These are phyloP conservation scores for Lasiosphaeriaceae sp. DNA, from an alignment of 495 filamentous ascomycete species.

Conservation along the genomic window DNA sequence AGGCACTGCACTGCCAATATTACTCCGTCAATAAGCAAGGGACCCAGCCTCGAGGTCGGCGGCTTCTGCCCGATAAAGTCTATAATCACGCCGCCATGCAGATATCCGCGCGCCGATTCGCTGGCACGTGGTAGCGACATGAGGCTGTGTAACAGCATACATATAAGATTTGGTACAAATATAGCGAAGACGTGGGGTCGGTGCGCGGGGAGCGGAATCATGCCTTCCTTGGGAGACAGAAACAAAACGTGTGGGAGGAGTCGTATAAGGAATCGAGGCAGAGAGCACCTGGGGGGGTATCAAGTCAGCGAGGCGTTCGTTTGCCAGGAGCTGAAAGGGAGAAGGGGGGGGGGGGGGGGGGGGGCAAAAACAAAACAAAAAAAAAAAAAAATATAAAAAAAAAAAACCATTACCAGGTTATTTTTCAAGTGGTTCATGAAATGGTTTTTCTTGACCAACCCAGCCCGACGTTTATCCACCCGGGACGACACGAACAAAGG, in stretches of 20 bases:
- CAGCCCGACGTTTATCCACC: too few species aligned
- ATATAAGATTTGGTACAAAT: conserved; percentile 65
- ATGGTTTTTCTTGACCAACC: too few species aligned
- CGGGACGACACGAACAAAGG: too few species aligned
- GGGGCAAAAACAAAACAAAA: too few species aligned
- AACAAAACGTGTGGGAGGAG: conserved; percentile 68
- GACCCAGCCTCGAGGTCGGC: conserved; percentile 61
- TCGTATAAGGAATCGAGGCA: conserved; percentile 67
- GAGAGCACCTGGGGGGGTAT: conserved; percentile 66
- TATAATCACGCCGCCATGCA: conserved; percentile 80
- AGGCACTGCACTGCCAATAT: conserved; percentile 66
- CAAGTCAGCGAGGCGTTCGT: neutral
- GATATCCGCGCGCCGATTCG: conserved; percentile 73
- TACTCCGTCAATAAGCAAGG: conserved; percentile 61
- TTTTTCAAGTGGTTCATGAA: too few species aligned
- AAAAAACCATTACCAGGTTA: too few species aligned
- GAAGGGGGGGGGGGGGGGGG: neutral
- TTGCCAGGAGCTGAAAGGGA: neutral
- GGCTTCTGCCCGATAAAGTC: conserved; percentile 83
- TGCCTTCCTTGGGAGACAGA: conserved; percentile 70
- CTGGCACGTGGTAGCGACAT: conserved; percentile 60
- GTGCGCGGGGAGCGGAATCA: conserved; percentile 56
- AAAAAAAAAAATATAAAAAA: too few species aligned
- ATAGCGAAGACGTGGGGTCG: conserved; percentile 68
- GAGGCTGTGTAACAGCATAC: conserved; percentile 66